Evolutionary conservation across 495 filamentous ascomycete genomes (phyloP).

Genomic region (Neurospora sp.): DNA sequence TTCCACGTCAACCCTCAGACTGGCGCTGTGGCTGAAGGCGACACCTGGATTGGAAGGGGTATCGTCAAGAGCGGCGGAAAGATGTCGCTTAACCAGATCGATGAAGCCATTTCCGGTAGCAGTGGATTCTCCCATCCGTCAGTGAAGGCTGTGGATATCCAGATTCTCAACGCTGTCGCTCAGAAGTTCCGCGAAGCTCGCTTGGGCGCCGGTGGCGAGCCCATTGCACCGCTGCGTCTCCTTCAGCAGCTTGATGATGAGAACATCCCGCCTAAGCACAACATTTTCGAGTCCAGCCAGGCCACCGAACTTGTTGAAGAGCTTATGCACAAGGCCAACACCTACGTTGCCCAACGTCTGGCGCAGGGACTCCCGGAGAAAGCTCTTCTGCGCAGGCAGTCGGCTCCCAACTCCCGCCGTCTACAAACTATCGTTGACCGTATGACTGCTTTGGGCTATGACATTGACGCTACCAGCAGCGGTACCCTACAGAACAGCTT

Average conservation of each 20-base stretch:
- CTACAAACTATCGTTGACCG: slow-evolving; percentile 84
- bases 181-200: slow-evolving; percentile 83
- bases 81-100: slow-evolving; percentile 74
- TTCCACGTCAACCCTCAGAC: slow-evolving; percentile 75
- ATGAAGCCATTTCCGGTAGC: slow-evolving; percentile 59
- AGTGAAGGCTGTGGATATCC: slow-evolving; percentile 58
- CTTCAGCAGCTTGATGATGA: slow-evolving; percentile 95
- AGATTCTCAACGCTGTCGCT: slow-evolving; percentile 62
- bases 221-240: slow-evolving; percentile 76
- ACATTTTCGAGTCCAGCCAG: slow-evolving; percentile 84
- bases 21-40: slow-evolving; percentile 67
- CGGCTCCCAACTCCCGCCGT: slow-evolving; percentile 73
- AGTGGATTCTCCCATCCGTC: slow-evolving; percentile 47
- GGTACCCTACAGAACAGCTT: slow-evolving; percentile 85
- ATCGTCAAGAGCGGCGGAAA: slow-evolving; percentile 85
- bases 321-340: slow-evolving; percentile 81
- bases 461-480: slow-evolving; percentile 81
- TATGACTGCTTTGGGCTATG: slow-evolving; percentile 83
- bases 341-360: slow-evolving; percentile 79
- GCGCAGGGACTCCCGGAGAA: slow-evolving; percentile 73
- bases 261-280: slow-evolving; percentile 90
- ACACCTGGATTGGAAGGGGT: slow-evolving; percentile 88
- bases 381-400: slow-evolving; percentile 81
- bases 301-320: slow-evolving; percentile 94
- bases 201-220: slow-evolving; percentile 63